A percentile compares a stretch with the other conserved stretches of the same genome.
Evolutionary conservation across 2,329 filamentous ascomycete species (phyloP).

Genomic region (Alternaria triticimaculans): DNA sequence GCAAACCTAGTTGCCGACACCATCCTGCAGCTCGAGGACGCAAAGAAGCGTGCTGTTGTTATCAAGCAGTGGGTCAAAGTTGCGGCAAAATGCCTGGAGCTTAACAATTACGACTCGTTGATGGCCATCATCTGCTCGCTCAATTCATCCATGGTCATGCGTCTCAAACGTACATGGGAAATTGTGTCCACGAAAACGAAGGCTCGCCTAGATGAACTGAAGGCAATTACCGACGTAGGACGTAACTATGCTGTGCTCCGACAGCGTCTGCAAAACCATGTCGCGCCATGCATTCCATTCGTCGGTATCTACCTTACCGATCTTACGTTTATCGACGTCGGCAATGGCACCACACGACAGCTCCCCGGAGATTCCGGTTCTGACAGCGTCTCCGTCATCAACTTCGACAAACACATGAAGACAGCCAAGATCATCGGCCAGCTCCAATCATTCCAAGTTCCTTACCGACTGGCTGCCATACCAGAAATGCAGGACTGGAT

Average conservation of each 20-base stretch:
- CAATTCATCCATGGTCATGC: conserved; percentile 88
- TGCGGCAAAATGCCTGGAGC: conserved; percentile 80
- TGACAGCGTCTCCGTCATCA: conserved; percentile 82
- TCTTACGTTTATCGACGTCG: conserved; percentile 92
- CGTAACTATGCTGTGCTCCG: conserved; percentile 91
- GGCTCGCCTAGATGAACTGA: conserved; percentile 76
- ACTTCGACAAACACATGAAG: conserved; percentile 95
- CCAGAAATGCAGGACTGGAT: conserved; percentile 95
- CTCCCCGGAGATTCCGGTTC: conserved; percentile 64
- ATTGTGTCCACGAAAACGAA: conserved; percentile 83
- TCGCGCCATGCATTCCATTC: conserved; percentile 92
- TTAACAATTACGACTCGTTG: conserved; percentile 94
- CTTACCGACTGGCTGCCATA: conserved; percentile 82
- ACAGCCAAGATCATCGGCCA: conserved; percentile 96
- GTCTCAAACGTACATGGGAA: conserved; percentile 92
- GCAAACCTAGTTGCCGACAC: conserved; percentile 93
- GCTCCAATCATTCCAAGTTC: conserved; percentile 93
- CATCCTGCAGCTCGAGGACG: conserved; percentile 85
- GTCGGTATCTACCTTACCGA: conserved; percentile 96
- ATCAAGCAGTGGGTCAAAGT: conserved; percentile 99
- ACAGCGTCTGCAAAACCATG: conserved; percentile 80
- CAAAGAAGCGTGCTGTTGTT: conserved; percentile 85
- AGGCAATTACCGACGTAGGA: conserved; percentile 84
- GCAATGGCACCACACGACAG: conserved; percentile 84
- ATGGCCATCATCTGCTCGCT: conserved; percentile 97